Evolutionary conservation across 2,329 filamentous ascomycete genomes (phyloP).

Genomic region (Hymenoscyphus occultus): DNA sequence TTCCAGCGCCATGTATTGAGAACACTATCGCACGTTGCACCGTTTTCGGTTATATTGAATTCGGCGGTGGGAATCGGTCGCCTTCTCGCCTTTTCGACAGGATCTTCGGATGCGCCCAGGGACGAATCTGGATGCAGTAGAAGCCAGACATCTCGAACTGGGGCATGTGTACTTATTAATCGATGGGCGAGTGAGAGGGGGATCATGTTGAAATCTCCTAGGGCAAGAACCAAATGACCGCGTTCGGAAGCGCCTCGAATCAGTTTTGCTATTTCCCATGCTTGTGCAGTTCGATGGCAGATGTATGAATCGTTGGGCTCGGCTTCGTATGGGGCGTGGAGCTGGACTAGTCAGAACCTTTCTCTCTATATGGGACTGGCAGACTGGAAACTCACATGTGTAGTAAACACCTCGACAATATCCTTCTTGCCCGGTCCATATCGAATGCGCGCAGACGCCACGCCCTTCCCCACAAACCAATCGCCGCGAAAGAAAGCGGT

Average conservation of each 20-base stretch:
- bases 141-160: conserved; percentile 81
- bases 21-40: conserved; percentile 79
- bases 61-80: conserved; percentile 70
- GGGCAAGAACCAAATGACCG: conserved; percentile 77
- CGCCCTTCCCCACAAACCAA: conserved; percentile 94
- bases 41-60: conserved; percentile 77
- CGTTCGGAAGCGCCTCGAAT: conserved; percentile 77
- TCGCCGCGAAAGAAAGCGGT: conserved; percentile 93
- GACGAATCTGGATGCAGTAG: conserved; percentile 80
- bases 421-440: conserved; percentile 64
- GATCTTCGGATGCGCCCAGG: conserved; percentile 67
- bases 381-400: conserved; percentile 58
- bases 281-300: conserved; percentile 86
- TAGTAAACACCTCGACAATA: conserved; percentile 86
- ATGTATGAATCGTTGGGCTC: conserved; percentile 81
- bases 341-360: conserved; percentile 45
- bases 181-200: conserved; percentile 80
- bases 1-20: conserved; percentile 95
- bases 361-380: background rate
- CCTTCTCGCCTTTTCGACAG: conserved; percentile 62
- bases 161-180: conserved; percentile 74
- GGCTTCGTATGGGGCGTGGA: conserved; percentile 83
- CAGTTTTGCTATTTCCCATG: conserved; percentile 91
- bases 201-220: conserved; percentile 98
- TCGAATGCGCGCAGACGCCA: conserved; percentile 77